Evolutionary conservation across 108 stramenopile genomes (phyloP).

Genomic region (Parietichytrium sp.): DNA sequence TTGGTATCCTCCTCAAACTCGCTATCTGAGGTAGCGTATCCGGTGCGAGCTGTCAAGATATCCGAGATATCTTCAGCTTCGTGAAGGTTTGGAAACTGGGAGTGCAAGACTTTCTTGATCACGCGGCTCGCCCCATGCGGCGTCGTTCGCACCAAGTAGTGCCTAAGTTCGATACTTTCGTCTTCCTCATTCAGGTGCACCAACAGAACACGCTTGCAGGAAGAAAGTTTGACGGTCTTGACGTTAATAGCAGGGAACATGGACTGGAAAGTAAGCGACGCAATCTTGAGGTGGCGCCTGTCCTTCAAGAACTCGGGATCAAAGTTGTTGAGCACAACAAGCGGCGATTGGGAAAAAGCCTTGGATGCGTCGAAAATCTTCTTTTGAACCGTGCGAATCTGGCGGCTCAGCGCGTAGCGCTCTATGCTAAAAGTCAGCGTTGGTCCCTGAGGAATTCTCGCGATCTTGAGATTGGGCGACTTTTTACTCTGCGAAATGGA

Average conservation of each 20-base stretch:
- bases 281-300: constrained; percentile 84
- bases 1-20: constrained; percentile 47
- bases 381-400: constrained; percentile 79
- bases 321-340: constrained; percentile 98
- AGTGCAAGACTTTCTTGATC: constrained; percentile 82
- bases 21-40: constrained; percentile 48
- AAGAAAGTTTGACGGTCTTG: constrained; percentile 77
- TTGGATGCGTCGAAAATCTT: constrained; percentile 73
- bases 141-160: constrained; percentile 92
- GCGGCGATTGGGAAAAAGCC: constrained; percentile 72
- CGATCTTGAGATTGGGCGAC: constrained; percentile 74
- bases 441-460: constrained; percentile 86
- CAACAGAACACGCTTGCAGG: constrained; percentile 91
- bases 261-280: constrained; percentile 95
- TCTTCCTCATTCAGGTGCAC: constrained; percentile 72
- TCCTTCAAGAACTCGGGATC: constrained; percentile 63
- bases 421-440: constrained; percentile 87
- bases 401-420: constrained; percentile 75
- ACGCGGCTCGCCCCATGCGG: constrained; percentile 87
- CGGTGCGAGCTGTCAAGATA: constrained; percentile 63
- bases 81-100: constrained; percentile 85
- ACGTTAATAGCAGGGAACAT: constrained; percentile 99
- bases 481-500: constrained; percentile 78
- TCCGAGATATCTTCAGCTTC: constrained; percentile 90
- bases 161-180: constrained; percentile 82